Percentiles rank a stretch among this genome's conserved stretches.
These are phyloP conservation scores for Sordariomycetes sp. DNA, from an alignment of 2,329 filamentous ascomycete genomes.

Conservation along the genomic window DNA sequence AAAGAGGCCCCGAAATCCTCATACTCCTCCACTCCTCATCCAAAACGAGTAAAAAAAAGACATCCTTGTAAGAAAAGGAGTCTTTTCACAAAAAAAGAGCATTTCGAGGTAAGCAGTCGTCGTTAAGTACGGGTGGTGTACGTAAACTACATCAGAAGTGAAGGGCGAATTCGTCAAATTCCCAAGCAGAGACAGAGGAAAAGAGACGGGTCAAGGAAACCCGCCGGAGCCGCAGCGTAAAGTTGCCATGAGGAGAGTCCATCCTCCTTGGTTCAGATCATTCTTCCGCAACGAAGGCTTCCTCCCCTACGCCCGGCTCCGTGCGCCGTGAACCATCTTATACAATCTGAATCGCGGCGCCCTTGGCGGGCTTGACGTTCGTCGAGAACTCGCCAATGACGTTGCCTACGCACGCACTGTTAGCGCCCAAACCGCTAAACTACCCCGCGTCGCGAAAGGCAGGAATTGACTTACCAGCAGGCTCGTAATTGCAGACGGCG, in stretches of 20 bases:
- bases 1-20: too few relatives aligned
- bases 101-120: neutral
- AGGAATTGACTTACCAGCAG: slow-evolving; percentile 56
- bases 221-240: neutral
- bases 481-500: slow-evolving; percentile 82
- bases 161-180: neutral
- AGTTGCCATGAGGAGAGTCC: neutral
- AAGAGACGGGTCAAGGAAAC: neutral
- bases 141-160: slow-evolving; percentile 5
- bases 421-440: too few relatives aligned
- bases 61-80: neutral
- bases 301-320: neutral
- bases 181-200: neutral
- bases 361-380: slow-evolving; percentile 31
- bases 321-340: neutral
- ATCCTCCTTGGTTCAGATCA: neutral
- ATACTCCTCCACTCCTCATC: too few relatives aligned
- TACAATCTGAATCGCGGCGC: slow-evolving; percentile 5
- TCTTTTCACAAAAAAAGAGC: too few relatives aligned
- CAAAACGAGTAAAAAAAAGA: too few relatives aligned
- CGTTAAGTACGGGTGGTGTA: slow-evolving; percentile 3
- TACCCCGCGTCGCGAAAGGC: too few relatives aligned
- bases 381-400: slow-evolving; percentile 31
- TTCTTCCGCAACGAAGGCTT: neutral
- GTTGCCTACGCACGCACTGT: too few relatives aligned